These are phyloP conservation scores for Dendrothele bispora DNA, from an alignment of 768 basidiomycete genomes.

Conservation along the genomic window DNA sequence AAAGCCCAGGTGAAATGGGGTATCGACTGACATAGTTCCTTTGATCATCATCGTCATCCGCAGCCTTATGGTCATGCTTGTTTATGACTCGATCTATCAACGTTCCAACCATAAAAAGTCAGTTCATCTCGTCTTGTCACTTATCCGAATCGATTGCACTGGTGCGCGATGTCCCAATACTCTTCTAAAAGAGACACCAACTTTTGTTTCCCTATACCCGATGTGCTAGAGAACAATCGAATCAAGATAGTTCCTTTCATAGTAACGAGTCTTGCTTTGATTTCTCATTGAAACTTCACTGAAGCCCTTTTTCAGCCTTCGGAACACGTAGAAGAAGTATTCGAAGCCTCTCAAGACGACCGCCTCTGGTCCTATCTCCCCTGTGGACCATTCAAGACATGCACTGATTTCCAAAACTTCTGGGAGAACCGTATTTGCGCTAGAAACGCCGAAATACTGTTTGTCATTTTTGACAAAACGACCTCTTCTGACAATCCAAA, in stretches of 20 bases:
- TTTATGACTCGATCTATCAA: no score
- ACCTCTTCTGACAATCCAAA: no score
- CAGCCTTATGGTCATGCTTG: no score
- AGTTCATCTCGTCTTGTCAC: no score
- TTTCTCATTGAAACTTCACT: background rate
- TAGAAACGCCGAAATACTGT: slow-evolving; percentile 39
- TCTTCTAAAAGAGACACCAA: slow-evolving; percentile 6
- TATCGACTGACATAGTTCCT: no score
- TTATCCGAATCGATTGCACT: no score
- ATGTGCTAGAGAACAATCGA: slow-evolving; percentile 4
- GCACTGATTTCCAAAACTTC: slow-evolving; percentile 28
- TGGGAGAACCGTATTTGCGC: slow-evolving; percentile 34
- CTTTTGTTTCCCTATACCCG: slow-evolving; percentile 10
- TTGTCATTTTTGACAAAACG: slow-evolving; percentile 55
- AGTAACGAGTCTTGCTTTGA: background rate
- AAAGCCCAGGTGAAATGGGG: no score
- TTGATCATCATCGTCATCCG: no score
- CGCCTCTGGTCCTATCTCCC: slow-evolving; percentile 50
- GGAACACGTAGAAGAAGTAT: slow-evolving; percentile 41
- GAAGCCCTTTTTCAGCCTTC: slow-evolving; percentile 34
- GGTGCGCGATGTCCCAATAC: no score
- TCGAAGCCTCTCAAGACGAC: slow-evolving; percentile 29
- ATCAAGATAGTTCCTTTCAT: slow-evolving; percentile 8
- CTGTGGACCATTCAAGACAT: slow-evolving; percentile 47
- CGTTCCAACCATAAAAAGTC: no score